Evolutionary conservation across 108 stramenopile genomes (phyloP), one percentile per base, ranked within the genome.

Genomic region (Pseudonitzschia multistriata): DNA sequence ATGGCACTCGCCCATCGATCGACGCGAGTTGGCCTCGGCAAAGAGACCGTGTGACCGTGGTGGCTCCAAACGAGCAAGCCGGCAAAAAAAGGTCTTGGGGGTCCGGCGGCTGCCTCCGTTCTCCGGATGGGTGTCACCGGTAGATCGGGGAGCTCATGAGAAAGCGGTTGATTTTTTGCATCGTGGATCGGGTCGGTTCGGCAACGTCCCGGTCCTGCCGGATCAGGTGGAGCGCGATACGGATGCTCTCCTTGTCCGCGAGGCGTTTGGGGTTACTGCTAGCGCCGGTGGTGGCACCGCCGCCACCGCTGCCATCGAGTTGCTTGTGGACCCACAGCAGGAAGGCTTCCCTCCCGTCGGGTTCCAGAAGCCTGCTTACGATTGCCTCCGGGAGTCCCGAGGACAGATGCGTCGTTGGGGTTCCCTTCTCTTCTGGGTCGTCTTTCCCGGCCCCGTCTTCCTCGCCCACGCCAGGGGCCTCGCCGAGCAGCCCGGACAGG

Each of bases 101-200:
- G n/a, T n/a, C n/a, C n/a, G n/a, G n/a, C n/a, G n/a, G n/a, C 10
- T 39, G 37, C 37, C 37, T 39, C 37, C 37, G 37, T 10, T 39
- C 10, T 39, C 37, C 5, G 17, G 2, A 17, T 10, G 17, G 42
- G 15, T 10, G 11, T 52, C 24, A 52, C 25, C 48, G 62, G 49
- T 70, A 77, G 49, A 65, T 50, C 10, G 45, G 15, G 52, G 68
- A 64, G 53, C 89, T 90, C 86, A 88, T 85, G 71, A 91, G 85
- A 50, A 87, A 91, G 3, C 90, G 75, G 49, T 88, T 85, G 5
- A 91, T 60, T 64, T 91, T 91, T 77, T 88, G 86, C 81, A 88
- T 80, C 11, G 90, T 87, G 5, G 76, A 78, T 64, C 90, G 73
- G 30, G 78, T 88, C 24, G 90, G 88, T 27, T 83, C 78, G 5